Conservation (phyloP, 768 basidiomycete genomes). For the Lentinula lateritia region DNA sequence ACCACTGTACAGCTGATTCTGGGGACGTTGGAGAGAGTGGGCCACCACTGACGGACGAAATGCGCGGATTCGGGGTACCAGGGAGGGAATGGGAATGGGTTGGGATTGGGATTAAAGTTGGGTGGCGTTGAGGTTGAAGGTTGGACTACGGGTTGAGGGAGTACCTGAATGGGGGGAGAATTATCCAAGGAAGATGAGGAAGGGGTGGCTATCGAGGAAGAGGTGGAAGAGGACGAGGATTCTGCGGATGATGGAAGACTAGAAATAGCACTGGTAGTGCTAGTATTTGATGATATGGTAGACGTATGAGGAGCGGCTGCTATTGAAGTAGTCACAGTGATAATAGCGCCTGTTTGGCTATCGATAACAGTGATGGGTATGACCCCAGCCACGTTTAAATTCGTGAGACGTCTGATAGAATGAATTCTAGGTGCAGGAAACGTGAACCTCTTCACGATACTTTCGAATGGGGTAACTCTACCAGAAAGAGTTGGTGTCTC, state of each 20-base stretch:
- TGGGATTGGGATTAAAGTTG: conserved; percentile 22
- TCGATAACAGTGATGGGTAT: background rate
- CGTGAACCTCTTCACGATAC: conserved; percentile 46
- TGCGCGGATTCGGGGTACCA: conserved; percentile 75
- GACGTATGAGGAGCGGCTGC: background rate
- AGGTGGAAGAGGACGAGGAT: background rate
- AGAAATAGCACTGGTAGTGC: background rate
- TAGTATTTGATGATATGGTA: background rate
- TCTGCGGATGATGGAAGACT: background rate
- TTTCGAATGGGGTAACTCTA: conserved; percentile 37
- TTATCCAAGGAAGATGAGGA: background rate
- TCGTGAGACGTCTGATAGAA: background rate
- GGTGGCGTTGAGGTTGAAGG: background rate
- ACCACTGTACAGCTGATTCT: conserved; percentile 70
- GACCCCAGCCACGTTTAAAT: background rate
- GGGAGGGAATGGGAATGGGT: conserved; percentile 61
- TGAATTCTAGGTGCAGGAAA: conserved; percentile 28
- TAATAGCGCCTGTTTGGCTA: background rate
- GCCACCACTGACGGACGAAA: conserved; percentile 82
- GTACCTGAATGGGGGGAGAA: background rate
- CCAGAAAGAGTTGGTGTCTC: conserved; percentile 5
- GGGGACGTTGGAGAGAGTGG: conserved; percentile 56
- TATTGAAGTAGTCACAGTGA: background rate
- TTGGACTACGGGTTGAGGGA: background rate
- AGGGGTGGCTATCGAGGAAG: conserved; percentile 1